Evolutionary conservation across 176 grass and related monocot genomes (phyloP).

Genomic region (Ananas comosus): DNA sequence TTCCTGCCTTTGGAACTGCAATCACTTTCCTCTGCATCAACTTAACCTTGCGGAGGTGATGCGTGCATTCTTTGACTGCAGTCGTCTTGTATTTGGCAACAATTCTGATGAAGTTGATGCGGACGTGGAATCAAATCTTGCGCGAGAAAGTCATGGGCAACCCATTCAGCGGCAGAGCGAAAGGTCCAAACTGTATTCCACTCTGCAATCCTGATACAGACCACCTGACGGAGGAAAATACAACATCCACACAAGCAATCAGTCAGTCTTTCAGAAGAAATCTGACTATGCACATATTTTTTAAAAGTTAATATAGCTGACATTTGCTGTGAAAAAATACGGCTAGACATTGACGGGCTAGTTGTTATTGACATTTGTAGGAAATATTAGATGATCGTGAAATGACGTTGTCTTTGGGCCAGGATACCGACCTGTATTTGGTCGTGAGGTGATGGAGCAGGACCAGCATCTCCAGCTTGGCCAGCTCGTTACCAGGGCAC

Average conservation of each 20-base stretch:
- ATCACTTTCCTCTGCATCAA: too few relatives aligned
- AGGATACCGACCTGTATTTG: constrained; percentile 34
- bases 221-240: constrained; percentile 31
- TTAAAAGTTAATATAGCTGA: too few relatives aligned
- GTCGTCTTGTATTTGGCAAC: too few relatives aligned
- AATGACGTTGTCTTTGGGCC: neutral
- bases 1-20: too few relatives aligned
- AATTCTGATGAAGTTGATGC: too few relatives aligned
- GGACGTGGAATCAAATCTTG: constrained; percentile 13
- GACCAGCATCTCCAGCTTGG: constrained; percentile 96
- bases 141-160: constrained; percentile 75
- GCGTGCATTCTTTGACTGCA: too few relatives aligned
- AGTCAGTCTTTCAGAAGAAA: neutral
- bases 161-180: constrained; percentile 70
- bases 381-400: neutral
- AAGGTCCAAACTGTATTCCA: constrained; percentile 85
- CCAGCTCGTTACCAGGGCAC: constrained; percentile 93
- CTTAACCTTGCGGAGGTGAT: too few relatives aligned
- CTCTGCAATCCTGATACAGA: constrained; percentile 67
- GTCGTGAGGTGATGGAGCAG: constrained; percentile 93
- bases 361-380: neutral
- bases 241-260: neutral
- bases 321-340: too few relatives aligned
- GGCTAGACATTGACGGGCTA: too few relatives aligned
- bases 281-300: neutral